Conservation (phyloP, 2,329 filamentous ascomycete species). For the Fusarium heterosporum region DNA sequence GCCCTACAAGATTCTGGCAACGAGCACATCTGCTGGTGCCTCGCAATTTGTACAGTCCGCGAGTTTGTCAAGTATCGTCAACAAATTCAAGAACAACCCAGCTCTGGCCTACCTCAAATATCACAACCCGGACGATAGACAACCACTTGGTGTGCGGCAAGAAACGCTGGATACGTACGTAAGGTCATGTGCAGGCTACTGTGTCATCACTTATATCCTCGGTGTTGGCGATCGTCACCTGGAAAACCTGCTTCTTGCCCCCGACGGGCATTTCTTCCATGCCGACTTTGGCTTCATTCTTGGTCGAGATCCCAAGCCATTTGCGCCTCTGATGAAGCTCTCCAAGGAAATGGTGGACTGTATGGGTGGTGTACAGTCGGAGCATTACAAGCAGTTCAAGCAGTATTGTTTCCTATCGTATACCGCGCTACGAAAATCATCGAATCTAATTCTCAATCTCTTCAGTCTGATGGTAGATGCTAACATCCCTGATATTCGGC, state of each 20-base stretch:
- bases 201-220: slow-evolving; percentile 97
- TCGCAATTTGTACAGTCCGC: slow-evolving; percentile 94
- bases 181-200: slow-evolving; percentile 96
- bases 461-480: slow-evolving; percentile 98
- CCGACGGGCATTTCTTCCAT: slow-evolving; percentile 96
- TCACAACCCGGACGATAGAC: slow-evolving; percentile 87
- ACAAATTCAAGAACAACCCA: slow-evolving; percentile 80
- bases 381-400: slow-evolving; percentile 89
- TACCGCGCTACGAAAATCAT: slow-evolving; percentile 87
- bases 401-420: slow-evolving; percentile 97
- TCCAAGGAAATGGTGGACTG: slow-evolving; percentile 98
- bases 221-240: slow-evolving; percentile 96
- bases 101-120: slow-evolving; percentile 86
- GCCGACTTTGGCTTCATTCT: slow-evolving; percentile 99
- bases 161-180: slow-evolving; percentile 96
- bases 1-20: slow-evolving; percentile 96
- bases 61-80: slow-evolving; percentile 83
- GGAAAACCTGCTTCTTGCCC: slow-evolving; percentile 91
- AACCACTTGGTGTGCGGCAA: slow-evolving; percentile 86
- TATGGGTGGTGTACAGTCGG: slow-evolving; percentile 87
- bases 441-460: slow-evolving; percentile 91
- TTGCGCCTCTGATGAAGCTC: slow-evolving; percentile 96
- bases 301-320: slow-evolving; percentile 95
- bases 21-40: slow-evolving; percentile 87
- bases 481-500: slow-evolving; percentile 93